A percentile compares a stretch with the other conserved stretches of the same genome.
These are phyloP conservation scores for Tillandsia fasciculata DNA, from an alignment of 176 grass and related monocot genomes.

Conservation along the genomic window DNA sequence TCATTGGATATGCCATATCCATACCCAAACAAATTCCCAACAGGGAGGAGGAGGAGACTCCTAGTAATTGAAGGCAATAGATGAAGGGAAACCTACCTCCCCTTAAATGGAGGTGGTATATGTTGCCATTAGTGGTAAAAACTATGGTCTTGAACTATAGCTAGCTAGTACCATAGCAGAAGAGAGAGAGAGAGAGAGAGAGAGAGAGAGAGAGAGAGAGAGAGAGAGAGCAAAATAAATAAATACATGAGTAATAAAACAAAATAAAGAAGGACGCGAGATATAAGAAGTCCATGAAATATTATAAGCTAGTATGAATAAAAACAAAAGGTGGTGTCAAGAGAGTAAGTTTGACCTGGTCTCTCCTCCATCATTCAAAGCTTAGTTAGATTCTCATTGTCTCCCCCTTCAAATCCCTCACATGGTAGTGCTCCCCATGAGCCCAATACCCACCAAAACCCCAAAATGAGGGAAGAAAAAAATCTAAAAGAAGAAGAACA, in stretches of 20 bases:
- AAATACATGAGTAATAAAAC: slow-evolving; percentile 8
- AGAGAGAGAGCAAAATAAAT: slow-evolving; percentile 12
- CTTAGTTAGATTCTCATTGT: slow-evolving; percentile 95
- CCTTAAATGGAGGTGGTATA: neutral
- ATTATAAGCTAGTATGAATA: slow-evolving; percentile 40
- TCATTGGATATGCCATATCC: neutral
- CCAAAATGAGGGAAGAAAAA: slow-evolving; percentile 21
- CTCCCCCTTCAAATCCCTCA: slow-evolving; percentile 75
- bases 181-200: neutral
- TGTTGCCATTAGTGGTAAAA: neutral
- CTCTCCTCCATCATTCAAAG: slow-evolving; percentile 78
- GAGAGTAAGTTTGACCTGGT: slow-evolving; percentile 64
- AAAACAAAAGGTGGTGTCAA: slow-evolving; percentile 49
- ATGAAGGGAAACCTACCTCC: slow-evolving; percentile 10
- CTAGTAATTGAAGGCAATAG: neutral
- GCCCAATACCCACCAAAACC: slow-evolving; percentile 12
- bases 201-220: no score
- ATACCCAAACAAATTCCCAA: neutral
- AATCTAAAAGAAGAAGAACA: slow-evolving; percentile 19
- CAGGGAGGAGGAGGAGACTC: neutral
- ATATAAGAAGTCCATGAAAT: slow-evolving; percentile 19
- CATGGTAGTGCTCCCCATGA: slow-evolving; percentile 52
- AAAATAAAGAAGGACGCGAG: slow-evolving; percentile 12
- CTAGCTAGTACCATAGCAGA: neutral
- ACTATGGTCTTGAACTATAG: neutral